Evolutionary conservation across 495 filamentous ascomycete species (phyloP), one percentile per base, ranked within the genome.

Genomic region (Lasiosphaeria ovina): DNA sequence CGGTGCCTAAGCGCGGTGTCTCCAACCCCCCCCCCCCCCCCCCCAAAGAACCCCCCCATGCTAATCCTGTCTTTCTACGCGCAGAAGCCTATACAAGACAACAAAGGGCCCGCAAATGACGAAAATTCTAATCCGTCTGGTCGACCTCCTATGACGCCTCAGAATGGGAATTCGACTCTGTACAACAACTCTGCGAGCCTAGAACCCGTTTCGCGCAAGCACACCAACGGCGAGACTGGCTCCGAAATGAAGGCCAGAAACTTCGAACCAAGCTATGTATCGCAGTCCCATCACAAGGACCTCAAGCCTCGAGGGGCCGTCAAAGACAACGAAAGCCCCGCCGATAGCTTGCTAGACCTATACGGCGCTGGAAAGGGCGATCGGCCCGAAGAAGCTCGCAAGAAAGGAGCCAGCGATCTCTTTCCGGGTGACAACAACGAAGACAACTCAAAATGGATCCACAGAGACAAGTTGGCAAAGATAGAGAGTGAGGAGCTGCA

Each of bases 401-500:
- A 59, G 51, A 66, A 54, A 32, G 53, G 54, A 6, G 57, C 53
- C 3, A 48, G 48, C n/a, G 66, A 65, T 14, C 35, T 45, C 32
- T 31, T 38, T 17, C 49, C 56, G 17, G 54, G 54, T 7, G 7
- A 24, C 31, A n/a, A 35, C 36, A 62, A 84, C 49, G 76, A 80
- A 35, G 87, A 89, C 44, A 79, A 81, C 62, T 88, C 88, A 51
- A 85, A 88, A 71, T 98, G 94, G 94, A 98, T 98, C 59, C 93
- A 98, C 71, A 83, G 94, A 31, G 94, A 98, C 74, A 98, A 98
- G 74, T 75, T 98, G 51, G 93, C 91, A 36, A 83, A 85, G 69
- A 98, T 98, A 65, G 94, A 98, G 77, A 97, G 82, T 67, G 83
- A 91, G 72, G 94, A 98, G 72, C 78, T 97, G 62, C 90, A 95